Conservation (phyloP, 2,329 filamentous ascomycete genomes). For the Plenodomus biglobosus region DNA sequence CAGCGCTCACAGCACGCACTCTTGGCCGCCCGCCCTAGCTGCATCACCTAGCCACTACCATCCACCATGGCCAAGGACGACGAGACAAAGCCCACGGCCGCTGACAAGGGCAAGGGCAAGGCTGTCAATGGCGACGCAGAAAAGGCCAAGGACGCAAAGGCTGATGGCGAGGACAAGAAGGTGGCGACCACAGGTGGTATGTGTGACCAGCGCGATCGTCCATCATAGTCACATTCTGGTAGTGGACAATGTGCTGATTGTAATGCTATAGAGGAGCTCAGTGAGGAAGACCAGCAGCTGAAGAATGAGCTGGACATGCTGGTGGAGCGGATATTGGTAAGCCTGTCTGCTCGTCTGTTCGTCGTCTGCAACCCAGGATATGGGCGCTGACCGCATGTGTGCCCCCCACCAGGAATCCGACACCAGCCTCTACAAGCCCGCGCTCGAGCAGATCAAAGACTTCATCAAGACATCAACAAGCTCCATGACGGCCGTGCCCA, state of each 20-base stretch:
- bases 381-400: constrained; percentile 27
- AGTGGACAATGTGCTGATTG: constrained; percentile 25
- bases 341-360: constrained; percentile 9
- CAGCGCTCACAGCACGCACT: constrained; percentile 10
- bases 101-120: constrained; percentile 97
- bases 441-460: constrained; percentile 94
- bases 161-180: constrained; percentile 76
- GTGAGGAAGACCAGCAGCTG: constrained; percentile 95
- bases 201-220: constrained; percentile 30
- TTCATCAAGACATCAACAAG: constrained; percentile 99
- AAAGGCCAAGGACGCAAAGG: constrained; percentile 60
- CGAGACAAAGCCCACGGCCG: constrained; percentile 76
- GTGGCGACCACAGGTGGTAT: constrained; percentile 61
- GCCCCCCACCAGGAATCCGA: constrained; percentile 70
- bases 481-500: constrained; percentile 98
- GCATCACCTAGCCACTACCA: constrained; percentile 52
- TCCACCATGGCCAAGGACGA: constrained; percentile 91
- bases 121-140: constrained; percentile 68
- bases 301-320: constrained; percentile 98
- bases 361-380: constrained; percentile 11
- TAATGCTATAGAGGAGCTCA: constrained; percentile 78
- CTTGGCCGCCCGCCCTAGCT: constrained; percentile 42
- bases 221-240: not conserved
- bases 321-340: constrained; percentile 87
- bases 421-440: constrained; percentile 82